Evolutionary conservation across 2,329 filamentous ascomycete genomes (phyloP).

Genomic region (Penicillium sp.): DNA sequence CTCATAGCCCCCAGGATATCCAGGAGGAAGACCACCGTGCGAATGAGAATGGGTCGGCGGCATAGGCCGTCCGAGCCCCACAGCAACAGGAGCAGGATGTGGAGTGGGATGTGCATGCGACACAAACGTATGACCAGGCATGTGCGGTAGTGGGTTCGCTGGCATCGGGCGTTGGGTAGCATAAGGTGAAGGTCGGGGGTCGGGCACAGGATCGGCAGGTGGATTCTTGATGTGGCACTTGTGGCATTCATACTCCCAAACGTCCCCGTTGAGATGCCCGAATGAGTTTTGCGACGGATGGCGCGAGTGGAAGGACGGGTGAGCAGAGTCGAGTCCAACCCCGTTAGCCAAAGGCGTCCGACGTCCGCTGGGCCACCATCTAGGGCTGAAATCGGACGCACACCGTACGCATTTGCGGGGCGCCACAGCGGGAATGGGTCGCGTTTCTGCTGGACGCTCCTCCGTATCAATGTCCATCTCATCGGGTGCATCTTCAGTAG

Average conservation of each 20-base stretch:
- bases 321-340: constrained; percentile 22
- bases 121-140: constrained; percentile 29
- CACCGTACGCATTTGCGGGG: constrained; percentile 40
- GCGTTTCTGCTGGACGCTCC: constrained; percentile 19
- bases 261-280: constrained; percentile 29
- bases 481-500: constrained; percentile 23
- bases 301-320: constrained; percentile 26
- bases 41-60: constrained; percentile 28
- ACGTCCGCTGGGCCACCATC: constrained; percentile 61
- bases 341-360: constrained; percentile 38
- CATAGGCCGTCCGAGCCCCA: constrained; percentile 27
- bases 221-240: constrained; percentile 58
- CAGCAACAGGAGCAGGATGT: constrained; percentile 23
- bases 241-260: constrained; percentile 61
- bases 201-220: constrained; percentile 24
- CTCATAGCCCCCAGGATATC: constrained; percentile 37
- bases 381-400: constrained; percentile 39
- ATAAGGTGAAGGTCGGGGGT: constrained; percentile 35
- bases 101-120: constrained; percentile 27
- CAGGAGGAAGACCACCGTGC: constrained; percentile 23
- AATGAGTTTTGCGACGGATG: constrained; percentile 25
- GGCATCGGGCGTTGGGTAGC: constrained; percentile 33
- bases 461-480: constrained; percentile 33
- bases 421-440: constrained; percentile 16
- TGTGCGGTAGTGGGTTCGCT: constrained; percentile 25